Evolutionary conservation across 768 basidiomycete genomes (phyloP).

Genomic region (Collybia mongolica): DNA sequence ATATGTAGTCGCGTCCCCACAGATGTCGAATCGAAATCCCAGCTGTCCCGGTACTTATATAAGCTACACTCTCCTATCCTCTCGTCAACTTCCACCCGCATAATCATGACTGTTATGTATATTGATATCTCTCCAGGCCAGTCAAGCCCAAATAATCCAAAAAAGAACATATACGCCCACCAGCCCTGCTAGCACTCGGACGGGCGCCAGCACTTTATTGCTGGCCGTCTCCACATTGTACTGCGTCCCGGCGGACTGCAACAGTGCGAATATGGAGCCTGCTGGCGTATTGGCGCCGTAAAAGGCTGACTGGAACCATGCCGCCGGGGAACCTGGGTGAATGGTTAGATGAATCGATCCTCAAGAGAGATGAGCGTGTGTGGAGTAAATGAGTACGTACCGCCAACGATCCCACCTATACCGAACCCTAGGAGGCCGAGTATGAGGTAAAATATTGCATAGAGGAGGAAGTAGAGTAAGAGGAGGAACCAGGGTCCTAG

Average conservation of each 20-base stretch:
- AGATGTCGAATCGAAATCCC: too few relatives aligned
- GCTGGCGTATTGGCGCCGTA: background rate
- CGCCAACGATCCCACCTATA: too few relatives aligned
- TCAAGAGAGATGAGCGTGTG: too few relatives aligned
- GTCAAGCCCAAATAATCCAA: conserved; percentile 9
- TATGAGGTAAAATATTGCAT: background rate
- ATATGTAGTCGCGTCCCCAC: too few relatives aligned
- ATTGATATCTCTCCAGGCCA: too few relatives aligned
- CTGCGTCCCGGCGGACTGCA: background rate
- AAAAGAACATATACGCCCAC: background rate
- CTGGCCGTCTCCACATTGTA: background rate
- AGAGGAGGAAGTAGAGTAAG: background rate
- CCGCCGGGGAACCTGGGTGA: background rate
- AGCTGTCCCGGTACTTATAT: too few relatives aligned
- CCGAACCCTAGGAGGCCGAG: too few relatives aligned
- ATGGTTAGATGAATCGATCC: too few relatives aligned
- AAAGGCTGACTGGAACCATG: background rate
- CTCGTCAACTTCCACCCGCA: too few relatives aligned
- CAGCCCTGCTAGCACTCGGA: background rate
- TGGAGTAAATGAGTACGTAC: too few relatives aligned
- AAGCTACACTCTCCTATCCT: too few relatives aligned
- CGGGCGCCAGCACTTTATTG: background rate
- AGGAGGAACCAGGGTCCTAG: background rate
- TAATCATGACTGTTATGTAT: too few relatives aligned
- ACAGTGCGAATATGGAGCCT: background rate